A percentile compares a stretch with the other conserved stretches of the same genome.
These are phyloP conservation scores for Fusarium palustre DNA, from an alignment of 2,329 filamentous ascomycete species.

Conservation along the genomic window DNA sequence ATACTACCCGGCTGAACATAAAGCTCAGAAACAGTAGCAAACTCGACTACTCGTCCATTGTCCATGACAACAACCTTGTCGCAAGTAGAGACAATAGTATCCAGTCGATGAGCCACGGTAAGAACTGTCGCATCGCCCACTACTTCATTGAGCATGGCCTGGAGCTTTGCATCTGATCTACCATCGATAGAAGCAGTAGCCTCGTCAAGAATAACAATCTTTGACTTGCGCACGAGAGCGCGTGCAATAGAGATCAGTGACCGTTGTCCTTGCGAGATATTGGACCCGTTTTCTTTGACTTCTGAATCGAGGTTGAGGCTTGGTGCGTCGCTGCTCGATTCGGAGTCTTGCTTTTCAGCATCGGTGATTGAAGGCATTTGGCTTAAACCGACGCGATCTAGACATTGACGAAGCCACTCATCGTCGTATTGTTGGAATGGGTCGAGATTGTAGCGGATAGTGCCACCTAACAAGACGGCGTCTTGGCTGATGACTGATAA, in stretches of 20 bases:
- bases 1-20: constrained; percentile 7
- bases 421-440: constrained; percentile 32
- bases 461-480: constrained; percentile 22
- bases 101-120: constrained; percentile 38
- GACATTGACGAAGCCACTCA: constrained; percentile 19
- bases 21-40: constrained; percentile 14
- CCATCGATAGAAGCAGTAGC: constrained; percentile 28
- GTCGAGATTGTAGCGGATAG: constrained; percentile 30
- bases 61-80: constrained; percentile 38
- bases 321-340: not conserved
- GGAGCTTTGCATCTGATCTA: constrained; percentile 24
- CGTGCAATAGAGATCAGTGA: constrained; percentile 29
- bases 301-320: constrained; percentile 15
- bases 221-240: constrained; percentile 14
- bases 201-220: constrained; percentile 28
- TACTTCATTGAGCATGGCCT: constrained; percentile 22
- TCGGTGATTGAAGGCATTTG: not conserved
- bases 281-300: constrained; percentile 31
- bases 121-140: constrained; percentile 34
- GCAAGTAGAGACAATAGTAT: constrained; percentile 40
- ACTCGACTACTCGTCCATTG: constrained; percentile 31
- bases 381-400: constrained; percentile 7
- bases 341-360: not conserved
- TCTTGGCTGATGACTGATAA: constrained; percentile 34
- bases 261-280: constrained; percentile 25